Conservation (phyloP, 345 rosid genomes). For the Heritiera fomes region DNA sequence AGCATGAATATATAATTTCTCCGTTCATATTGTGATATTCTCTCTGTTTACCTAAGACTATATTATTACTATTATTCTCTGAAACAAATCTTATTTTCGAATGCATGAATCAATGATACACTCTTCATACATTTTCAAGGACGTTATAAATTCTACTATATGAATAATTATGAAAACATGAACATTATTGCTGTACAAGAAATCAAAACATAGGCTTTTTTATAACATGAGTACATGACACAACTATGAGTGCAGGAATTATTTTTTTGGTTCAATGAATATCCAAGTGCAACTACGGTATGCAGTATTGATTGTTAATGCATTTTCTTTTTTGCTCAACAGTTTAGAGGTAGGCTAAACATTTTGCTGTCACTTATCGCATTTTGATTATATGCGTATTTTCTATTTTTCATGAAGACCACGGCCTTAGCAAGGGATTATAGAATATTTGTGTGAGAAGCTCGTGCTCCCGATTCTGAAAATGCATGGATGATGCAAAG, state of each 20-base stretch:
- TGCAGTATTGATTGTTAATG: no score
- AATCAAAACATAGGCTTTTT: background rate
- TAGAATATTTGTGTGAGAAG: background rate
- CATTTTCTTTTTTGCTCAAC: background rate
- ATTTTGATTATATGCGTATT: background rate
- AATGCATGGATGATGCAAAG: background rate
- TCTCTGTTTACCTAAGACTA: background rate
- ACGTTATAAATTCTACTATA: background rate
- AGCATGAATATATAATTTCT: background rate
- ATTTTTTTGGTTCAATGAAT: background rate
- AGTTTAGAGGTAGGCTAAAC: no score
- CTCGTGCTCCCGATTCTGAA: background rate
- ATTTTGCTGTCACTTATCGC: no score
- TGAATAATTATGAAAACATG: background rate
- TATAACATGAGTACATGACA: no score
- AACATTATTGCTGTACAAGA: background rate
- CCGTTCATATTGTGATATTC: background rate
- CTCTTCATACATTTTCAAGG: background rate
- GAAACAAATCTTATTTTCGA: background rate
- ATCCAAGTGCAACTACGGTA: no score
- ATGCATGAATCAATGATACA: background rate
- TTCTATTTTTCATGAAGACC: background rate
- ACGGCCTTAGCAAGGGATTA: no score
- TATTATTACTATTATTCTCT: background rate
- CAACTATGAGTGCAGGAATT: no score